Evolutionary conservation across 108 stramenopile genomes (phyloP).

Genomic region (Pseudonitzschia pungens): DNA sequence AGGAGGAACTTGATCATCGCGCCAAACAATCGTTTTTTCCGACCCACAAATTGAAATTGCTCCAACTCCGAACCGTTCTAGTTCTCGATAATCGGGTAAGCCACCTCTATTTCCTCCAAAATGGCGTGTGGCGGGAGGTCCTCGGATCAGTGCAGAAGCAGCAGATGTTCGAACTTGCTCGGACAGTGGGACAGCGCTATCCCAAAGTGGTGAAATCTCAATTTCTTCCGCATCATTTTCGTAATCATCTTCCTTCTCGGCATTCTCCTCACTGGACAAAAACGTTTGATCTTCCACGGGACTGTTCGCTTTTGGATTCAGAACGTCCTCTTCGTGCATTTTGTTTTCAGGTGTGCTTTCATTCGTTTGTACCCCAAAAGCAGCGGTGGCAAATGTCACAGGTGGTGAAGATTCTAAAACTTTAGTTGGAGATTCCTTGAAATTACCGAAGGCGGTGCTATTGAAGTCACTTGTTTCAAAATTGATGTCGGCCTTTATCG

Average conservation of each 20-base stretch:
- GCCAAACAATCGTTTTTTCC: slow-evolving; percentile 88
- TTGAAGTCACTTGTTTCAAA: slow-evolving; percentile 14
- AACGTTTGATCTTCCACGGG: not conserved
- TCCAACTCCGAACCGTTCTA: slow-evolving; percentile 68
- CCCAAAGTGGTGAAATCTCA: slow-evolving; percentile 47
- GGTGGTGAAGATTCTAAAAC: slow-evolving; percentile 2
- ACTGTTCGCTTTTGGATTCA: not conserved
- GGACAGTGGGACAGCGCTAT: slow-evolving; percentile 59
- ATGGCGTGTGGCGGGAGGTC: slow-evolving; percentile 84
- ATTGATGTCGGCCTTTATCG: not conserved
- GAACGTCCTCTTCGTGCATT: not conserved
- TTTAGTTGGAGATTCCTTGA: slow-evolving; percentile 5
- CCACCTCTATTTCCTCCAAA: slow-evolving; percentile 91
- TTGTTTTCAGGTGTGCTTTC: slow-evolving; percentile 5
- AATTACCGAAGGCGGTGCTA: not conserved
- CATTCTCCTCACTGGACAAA: not conserved
- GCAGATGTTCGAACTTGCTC: slow-evolving; percentile 75
- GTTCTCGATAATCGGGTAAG: slow-evolving; percentile 44
- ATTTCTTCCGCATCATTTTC: slow-evolving; percentile 25
- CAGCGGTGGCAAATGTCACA: slow-evolving; percentile 12
- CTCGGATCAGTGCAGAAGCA: slow-evolving; percentile 79
- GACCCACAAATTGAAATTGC: slow-evolving; percentile 82
- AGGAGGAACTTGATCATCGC: slow-evolving; percentile 67
- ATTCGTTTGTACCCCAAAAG: slow-evolving; percentile 19
- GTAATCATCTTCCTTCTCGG: not conserved